Percentiles rank a stretch among this genome's conserved stretches.
Evolutionary conservation across 495 filamentous ascomycete genomes (phyloP).

Genomic region (Penicillium alfredii): DNA sequence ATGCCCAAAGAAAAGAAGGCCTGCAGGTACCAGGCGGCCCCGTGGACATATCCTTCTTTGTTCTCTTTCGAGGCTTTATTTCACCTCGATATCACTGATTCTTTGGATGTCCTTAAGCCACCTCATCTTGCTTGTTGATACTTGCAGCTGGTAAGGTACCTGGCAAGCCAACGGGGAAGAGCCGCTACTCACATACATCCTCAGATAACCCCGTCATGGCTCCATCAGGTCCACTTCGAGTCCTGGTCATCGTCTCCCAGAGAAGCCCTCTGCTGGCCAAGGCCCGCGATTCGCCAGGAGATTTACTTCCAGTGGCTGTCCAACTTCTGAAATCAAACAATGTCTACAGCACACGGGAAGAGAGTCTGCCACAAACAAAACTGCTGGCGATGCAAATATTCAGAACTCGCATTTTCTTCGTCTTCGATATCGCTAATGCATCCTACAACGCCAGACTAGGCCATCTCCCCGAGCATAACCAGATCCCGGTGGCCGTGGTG

Average conservation of each 20-base stretch:
- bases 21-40: conserved; percentile 14
- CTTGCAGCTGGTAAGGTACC: conserved; percentile 1
- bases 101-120: too few relatives aligned
- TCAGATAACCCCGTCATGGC: conserved; percentile 11
- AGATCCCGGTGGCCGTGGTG: conserved; percentile 19
- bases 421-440: conserved; percentile 23
- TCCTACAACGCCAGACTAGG: conserved; percentile 20
- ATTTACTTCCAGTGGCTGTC: conserved; percentile 13
- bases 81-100: too few relatives aligned
- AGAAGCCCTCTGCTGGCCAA: conserved; percentile 14
- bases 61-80: too few relatives aligned
- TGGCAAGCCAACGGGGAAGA: too few relatives aligned
- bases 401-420: conserved; percentile 20
- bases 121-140: neutral
- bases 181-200: conserved; percentile 4
- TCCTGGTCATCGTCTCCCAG: conserved; percentile 23
- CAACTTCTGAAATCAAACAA: conserved; percentile 13
- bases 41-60: too few relatives aligned
- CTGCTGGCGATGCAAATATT: conserved; percentile 22
- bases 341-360: neutral
- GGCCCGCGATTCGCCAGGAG: conserved; percentile 17
- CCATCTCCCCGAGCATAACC: conserved; percentile 24
- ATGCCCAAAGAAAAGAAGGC: neutral
- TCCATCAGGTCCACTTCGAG: conserved; percentile 12
- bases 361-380: conserved; percentile 2